Evolutionary conservation across 2,329 filamentous ascomycete species (phyloP), one percentile per base, ranked within the genome.

Genomic region (Penicillium corylophilum): DNA sequence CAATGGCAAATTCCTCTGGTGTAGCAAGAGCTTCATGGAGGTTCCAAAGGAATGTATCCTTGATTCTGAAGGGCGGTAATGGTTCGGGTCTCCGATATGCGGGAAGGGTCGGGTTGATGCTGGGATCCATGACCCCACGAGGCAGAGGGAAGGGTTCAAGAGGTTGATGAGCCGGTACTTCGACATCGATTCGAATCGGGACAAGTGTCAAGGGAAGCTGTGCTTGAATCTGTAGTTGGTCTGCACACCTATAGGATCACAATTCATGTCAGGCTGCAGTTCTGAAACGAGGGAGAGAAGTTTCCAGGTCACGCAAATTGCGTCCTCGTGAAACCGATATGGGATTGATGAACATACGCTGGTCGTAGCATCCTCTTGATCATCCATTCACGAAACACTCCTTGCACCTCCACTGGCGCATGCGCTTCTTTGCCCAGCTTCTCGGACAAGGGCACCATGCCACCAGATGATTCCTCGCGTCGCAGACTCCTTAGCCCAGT

Each of bases 11-110:
- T 66, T 95, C 89, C 67, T 99, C 94, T 1, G 94, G 95, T 0
- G 94, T 99, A 46, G 92, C 89, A 52, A 96, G 78, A 0, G 90
- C 89, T 75, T 99, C 94, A 73, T 97, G 93, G 13, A 99, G 80
- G 65, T 99, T 99, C 94, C 94, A 99, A 46, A 96, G 76, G 64
- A 99, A 97, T n/a, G 89, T 88, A 64, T 99, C 94, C 64, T 95
- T 91, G 51, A 99, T 79, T 56, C 94, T 85, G 73, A 91, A 96
- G 3, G 90, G 88, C 1, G 91, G 85, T 13, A 91, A 91, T 55
- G 83, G 74, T 56, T 96, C 93, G 49, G 88, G 88, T 49, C 82
- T 80, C 64, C 87, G 86, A 74, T 95, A 96, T 50, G 91, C 85
- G 13, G 90, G 86, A 45, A 89, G 77, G 5, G 83, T 84, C 53